Percentiles rank a stretch among this genome's conserved stretches.
Evolutionary conservation across 768 basidiomycete genomes (phyloP).

Genomic region (Lentinus tigrinus): DNA sequence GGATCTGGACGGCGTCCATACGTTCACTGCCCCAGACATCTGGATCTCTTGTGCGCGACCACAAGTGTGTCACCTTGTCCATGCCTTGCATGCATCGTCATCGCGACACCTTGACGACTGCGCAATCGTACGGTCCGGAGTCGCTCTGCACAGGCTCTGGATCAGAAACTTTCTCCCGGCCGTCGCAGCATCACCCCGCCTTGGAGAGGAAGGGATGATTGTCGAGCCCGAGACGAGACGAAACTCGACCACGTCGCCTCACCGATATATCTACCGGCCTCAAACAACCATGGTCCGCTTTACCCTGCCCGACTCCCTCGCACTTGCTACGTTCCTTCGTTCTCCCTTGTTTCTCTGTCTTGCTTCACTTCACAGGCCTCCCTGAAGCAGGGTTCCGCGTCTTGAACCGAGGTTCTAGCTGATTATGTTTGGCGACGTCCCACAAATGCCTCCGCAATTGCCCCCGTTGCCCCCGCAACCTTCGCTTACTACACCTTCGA

Average conservation of each 20-base stretch:
- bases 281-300: neutral
- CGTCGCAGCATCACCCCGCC: slow-evolving; percentile 5
- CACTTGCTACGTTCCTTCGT: neutral
- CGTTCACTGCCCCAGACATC: neutral
- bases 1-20: too few relatives aligned
- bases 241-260: slow-evolving; percentile 7
- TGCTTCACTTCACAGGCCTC: neutral
- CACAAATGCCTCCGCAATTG: neutral
- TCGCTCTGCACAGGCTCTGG: neutral
- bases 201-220: slow-evolving; percentile 1
- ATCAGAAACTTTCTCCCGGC: slow-evolving; percentile 12
- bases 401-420: neutral
- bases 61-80: neutral
- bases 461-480: neutral
- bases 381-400: neutral
- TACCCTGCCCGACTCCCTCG: slow-evolving; percentile 2
- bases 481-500: neutral
- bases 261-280: slow-evolving; percentile 7
- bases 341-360: neutral
- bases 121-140: neutral
- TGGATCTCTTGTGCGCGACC: neutral
- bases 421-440: neutral
- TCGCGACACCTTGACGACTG: slow-evolving; percentile 17
- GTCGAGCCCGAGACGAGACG: slow-evolving; percentile 18
- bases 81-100: slow-evolving; percentile 14